Evolutionary conservation across 805 yeast genomes (phyloP).

Genomic region (Metschnikowia borealis): DNA sequence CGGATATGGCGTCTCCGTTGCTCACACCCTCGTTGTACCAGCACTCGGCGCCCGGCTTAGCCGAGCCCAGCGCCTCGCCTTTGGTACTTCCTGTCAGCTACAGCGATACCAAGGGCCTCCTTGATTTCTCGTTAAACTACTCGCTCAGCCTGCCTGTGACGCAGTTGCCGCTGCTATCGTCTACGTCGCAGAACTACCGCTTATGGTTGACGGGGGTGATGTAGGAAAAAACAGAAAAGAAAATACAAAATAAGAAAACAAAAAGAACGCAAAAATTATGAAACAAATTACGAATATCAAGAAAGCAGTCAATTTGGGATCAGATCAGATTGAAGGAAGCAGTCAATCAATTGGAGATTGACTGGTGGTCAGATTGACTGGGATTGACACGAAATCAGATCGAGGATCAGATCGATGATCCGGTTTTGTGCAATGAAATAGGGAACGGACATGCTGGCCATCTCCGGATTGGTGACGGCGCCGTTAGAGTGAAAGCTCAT

Average conservation of each 20-base stretch:
- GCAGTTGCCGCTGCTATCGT: conserved; percentile 14
- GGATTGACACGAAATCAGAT: no score
- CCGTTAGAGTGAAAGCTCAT: not conserved
- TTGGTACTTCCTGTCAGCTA: conserved; percentile 20
- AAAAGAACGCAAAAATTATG: not conserved
- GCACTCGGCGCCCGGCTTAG: conserved; percentile 15
- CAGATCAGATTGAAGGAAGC: no score
- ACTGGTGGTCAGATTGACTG: no score
- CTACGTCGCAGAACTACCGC: conserved; percentile 37
- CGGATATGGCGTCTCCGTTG: conserved; percentile 34
- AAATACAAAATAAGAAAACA: not conserved
- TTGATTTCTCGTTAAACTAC: conserved; percentile 34
- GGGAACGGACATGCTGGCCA: not conserved
- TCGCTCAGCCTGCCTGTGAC: conserved; percentile 19
- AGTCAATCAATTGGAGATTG: no score
- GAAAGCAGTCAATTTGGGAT: not conserved
- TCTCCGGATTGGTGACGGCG: not conserved
- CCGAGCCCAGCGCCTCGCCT: conserved; percentile 21
- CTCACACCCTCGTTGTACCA: conserved; percentile 35
- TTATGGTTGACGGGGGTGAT: conserved; percentile 34
- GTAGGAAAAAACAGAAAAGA: conserved; percentile 1
- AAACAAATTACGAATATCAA: not conserved
- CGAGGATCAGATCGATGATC: no score
- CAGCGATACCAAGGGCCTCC: conserved; percentile 19
- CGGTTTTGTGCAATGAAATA: not conserved